phyloP scores from a whole-genome alignment of 345 rosid genomes.

The Cardamine occulta region DNA sequence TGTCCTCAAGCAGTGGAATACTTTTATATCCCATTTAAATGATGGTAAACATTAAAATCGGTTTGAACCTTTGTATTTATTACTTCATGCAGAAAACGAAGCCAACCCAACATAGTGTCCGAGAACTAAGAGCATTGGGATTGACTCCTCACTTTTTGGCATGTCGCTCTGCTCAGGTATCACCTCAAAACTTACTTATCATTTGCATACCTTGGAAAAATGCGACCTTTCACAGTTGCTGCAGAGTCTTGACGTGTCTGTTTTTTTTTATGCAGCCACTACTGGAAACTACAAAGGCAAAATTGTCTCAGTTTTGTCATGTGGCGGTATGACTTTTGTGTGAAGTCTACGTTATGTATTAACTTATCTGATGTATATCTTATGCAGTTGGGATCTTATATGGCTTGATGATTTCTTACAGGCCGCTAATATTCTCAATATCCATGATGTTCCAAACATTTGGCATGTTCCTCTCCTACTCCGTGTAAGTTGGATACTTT shows the following conservation, averaged over 20 bases:
- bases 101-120: constrained; percentile 94
- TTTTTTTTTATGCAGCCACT: constrained; percentile 60
- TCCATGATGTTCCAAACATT: constrained; percentile 95
- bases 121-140: constrained; percentile 94
- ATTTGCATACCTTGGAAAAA: constrained; percentile 11
- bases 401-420: constrained; percentile 43
- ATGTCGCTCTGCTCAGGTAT: constrained; percentile 93
- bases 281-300: constrained; percentile 73
- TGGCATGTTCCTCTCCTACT: constrained; percentile 95
- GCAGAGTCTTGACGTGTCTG: constrained; percentile 28
- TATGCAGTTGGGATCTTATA: constrained; percentile 30
- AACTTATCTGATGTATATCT: constrained; percentile 27
- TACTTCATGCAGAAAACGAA: constrained; percentile 65
- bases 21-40: not conserved
- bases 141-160: constrained; percentile 91
- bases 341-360: constrained; percentile 33
- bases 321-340: constrained; percentile 65
- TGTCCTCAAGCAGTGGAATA: not conserved
- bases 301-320: constrained; percentile 96
- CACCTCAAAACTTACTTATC: not conserved
- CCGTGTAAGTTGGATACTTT: constrained; percentile 58
- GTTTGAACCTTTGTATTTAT: constrained; percentile 4
- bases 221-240: constrained; percentile 5
- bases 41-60: not conserved
- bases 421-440: constrained; percentile 81